These are phyloP conservation scores for Colletotrichum endophyticum DNA, from an alignment of 2,329 filamentous ascomycete genomes.

Conservation along the genomic window DNA sequence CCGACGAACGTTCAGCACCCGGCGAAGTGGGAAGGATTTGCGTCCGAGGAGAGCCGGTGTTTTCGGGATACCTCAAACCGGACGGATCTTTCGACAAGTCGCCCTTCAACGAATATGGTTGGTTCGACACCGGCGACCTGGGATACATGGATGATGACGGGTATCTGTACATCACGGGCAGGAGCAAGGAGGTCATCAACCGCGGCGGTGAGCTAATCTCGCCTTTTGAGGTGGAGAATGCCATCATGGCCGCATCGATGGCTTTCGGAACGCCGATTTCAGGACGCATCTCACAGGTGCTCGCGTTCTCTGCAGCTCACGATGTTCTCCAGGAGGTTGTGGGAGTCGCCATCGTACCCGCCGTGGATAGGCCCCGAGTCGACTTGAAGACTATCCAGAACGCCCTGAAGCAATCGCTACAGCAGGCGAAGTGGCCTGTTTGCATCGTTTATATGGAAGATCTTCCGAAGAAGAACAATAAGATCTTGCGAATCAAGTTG, in stretches of 20 bases:
- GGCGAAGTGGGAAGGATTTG: constrained; percentile 52
- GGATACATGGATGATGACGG: constrained; percentile 56
- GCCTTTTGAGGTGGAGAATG: constrained; percentile 64
- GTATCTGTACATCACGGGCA: constrained; percentile 59
- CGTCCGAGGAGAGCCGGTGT: constrained; percentile 56
- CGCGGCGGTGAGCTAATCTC: constrained; percentile 64
- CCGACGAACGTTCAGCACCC: constrained; percentile 30
- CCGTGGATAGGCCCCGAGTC: constrained; percentile 43
- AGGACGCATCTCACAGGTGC: constrained; percentile 49
- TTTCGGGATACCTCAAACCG: constrained; percentile 51
- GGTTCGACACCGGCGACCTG: constrained; percentile 61
- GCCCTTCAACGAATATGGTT: constrained; percentile 51
- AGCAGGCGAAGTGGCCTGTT: constrained; percentile 57
- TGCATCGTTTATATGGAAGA: constrained; percentile 60
- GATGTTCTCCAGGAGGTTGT: constrained; percentile 62
- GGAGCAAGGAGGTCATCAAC: constrained; percentile 63
- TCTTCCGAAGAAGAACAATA: constrained; percentile 61
- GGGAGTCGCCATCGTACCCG: constrained; percentile 55
- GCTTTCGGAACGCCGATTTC: constrained; percentile 45
- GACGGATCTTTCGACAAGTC: constrained; percentile 48
- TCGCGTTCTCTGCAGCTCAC: constrained; percentile 59
- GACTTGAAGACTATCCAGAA: constrained; percentile 54
- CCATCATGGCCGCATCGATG: constrained; percentile 52
- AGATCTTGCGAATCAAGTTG: constrained; percentile 59
- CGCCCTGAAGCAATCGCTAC: constrained; percentile 50